Evolutionary conservation across 768 basidiomycete genomes (phyloP).

Genomic region (Trametes maxima): DNA sequence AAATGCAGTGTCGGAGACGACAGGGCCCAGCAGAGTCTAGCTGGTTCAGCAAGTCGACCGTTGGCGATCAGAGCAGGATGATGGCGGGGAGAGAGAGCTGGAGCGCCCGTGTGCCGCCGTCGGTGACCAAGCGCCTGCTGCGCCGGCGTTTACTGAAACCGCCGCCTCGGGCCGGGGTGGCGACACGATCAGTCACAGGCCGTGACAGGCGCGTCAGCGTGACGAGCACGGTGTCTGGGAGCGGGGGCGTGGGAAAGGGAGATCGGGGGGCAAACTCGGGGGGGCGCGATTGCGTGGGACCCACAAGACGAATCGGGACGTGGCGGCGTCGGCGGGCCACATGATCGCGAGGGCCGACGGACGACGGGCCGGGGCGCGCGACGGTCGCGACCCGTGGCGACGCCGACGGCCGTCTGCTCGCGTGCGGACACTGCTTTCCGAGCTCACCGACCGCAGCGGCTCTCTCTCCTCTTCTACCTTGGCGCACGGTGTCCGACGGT

Average conservation of each 20-base stretch:
- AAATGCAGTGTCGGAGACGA: conserved; percentile 12
- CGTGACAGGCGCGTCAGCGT: conserved; percentile 9
- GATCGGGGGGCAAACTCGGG: neutral
- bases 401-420: too few relatives aligned
- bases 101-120: conserved; percentile 1
- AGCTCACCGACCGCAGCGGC: too few relatives aligned
- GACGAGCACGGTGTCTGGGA: neutral
- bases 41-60: conserved; percentile 7
- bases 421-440: too few relatives aligned
- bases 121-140: conserved; percentile 4
- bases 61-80: conserved; percentile 20
- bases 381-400: neutral
- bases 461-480: too few relatives aligned
- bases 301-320: conserved; percentile 12
- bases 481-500: too few relatives aligned
- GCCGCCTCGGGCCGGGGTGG: neutral
- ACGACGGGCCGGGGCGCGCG: neutral
- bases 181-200: conserved; percentile 1
- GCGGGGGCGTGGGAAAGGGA: conserved; percentile 15
- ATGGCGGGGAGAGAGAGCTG: conserved; percentile 15
- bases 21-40: neutral
- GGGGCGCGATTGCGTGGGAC: conserved; percentile 4
- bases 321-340: conserved; percentile 17
- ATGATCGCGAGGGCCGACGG: conserved; percentile 1
- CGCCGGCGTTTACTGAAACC: conserved; percentile 8